Conservation (phyloP, 148 eudicot genomes). For the Nyssa sinensis region DNA sequence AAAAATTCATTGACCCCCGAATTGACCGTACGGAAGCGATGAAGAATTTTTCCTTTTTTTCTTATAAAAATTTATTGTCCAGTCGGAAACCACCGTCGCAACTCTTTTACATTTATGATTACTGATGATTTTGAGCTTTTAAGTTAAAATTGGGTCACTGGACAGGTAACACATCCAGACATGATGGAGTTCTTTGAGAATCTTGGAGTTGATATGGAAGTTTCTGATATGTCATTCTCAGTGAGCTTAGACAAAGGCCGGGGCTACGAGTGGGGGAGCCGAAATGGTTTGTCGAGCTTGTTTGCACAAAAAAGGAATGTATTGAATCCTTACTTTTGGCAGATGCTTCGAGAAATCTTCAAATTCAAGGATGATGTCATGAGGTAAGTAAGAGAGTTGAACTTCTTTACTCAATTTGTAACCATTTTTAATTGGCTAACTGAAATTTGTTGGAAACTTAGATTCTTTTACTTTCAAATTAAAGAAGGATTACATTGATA, state of each 20-base stretch:
- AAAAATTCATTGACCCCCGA: too few relatives aligned
- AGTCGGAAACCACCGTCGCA: too few relatives aligned
- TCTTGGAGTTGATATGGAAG: constrained; percentile 86
- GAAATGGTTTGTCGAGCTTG: constrained; percentile 65
- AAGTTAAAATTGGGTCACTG: not conserved
- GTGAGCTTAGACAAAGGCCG: constrained; percentile 76
- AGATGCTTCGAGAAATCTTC: constrained; percentile 72
- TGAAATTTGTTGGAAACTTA: too few relatives aligned
- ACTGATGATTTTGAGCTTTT: too few relatives aligned
- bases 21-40: too few relatives aligned
- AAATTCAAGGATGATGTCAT: constrained; percentile 74
- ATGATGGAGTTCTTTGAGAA: constrained; percentile 90
- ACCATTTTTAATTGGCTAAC: too few relatives aligned
- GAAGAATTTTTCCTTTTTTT: too few relatives aligned
- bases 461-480: too few relatives aligned
- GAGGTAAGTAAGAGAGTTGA: constrained; percentile 32
- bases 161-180: constrained; percentile 92
- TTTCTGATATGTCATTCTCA: constrained; percentile 93
- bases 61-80: too few relatives aligned
- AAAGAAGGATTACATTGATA: too few relatives aligned
- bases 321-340: constrained; percentile 73
- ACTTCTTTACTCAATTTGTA: not conserved
- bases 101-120: too few relatives aligned
- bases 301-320: constrained; percentile 82
- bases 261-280: constrained; percentile 97